Percentiles rank a stretch among this genome's conserved stretches.
These are phyloP conservation scores for Dryadomyces quercivorus DNA, from an alignment of 2,329 filamentous ascomycete species.

Conservation along the genomic window DNA sequence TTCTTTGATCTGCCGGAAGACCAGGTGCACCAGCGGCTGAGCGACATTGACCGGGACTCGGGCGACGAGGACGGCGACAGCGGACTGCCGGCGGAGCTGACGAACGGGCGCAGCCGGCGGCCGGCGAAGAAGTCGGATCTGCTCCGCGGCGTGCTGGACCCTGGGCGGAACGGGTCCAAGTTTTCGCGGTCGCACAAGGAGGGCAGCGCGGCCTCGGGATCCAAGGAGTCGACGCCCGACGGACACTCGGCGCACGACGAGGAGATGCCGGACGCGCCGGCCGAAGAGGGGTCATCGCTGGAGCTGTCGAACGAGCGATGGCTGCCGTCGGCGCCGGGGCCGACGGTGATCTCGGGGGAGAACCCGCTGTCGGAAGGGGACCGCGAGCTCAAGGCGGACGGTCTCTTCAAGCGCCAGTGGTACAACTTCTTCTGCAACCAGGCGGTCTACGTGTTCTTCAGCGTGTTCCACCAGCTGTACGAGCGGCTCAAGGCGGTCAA, in stretches of 20 bases:
- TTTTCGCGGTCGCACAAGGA: slow-evolving; percentile 54
- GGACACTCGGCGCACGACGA: slow-evolving; percentile 66
- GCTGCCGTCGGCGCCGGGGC: slow-evolving; percentile 49
- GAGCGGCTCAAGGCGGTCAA: slow-evolving; percentile 75
- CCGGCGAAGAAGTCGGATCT: slow-evolving; percentile 69
- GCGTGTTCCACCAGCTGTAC: slow-evolving; percentile 85
- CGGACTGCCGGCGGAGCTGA: slow-evolving; percentile 55
- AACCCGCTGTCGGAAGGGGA: slow-evolving; percentile 41
- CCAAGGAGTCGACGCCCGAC: slow-evolving; percentile 83
- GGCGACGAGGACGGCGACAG: slow-evolving; percentile 72
- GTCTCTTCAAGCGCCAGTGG: slow-evolving; percentile 65
- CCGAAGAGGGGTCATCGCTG: slow-evolving; percentile 26
- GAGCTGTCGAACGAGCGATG: slow-evolving; percentile 53
- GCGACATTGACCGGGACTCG: slow-evolving; percentile 56
- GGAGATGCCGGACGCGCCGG: slow-evolving; percentile 48
- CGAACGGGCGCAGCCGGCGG: slow-evolving; percentile 43
- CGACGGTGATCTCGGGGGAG: slow-evolving; percentile 39
- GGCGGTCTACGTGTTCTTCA: slow-evolving; percentile 89
- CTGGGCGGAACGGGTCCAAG: slow-evolving; percentile 50
- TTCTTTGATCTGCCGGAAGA: slow-evolving; percentile 70
- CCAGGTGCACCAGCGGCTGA: slow-evolving; percentile 52
- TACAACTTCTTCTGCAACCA: slow-evolving; percentile 90
- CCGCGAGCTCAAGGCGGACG: slow-evolving; percentile 60
- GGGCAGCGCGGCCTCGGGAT: slow-evolving; percentile 63
- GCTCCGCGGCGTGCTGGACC: slow-evolving; percentile 77